phyloP scores from a whole-genome alignment of 75 land plant genomes.

The Sequoia sempervirens region DNA sequence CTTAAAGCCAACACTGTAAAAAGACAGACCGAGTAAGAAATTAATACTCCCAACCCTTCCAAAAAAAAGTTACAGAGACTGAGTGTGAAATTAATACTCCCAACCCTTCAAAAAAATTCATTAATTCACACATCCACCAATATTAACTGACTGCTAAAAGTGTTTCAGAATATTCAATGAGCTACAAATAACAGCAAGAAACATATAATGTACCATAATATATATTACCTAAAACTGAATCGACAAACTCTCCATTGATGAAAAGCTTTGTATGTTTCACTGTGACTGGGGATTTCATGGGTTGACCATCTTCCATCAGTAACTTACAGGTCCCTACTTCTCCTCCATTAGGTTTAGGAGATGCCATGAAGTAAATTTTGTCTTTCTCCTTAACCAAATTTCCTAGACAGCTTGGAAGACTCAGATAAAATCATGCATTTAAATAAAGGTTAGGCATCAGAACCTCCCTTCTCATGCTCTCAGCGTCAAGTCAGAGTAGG shows the following conservation, averaged over 20 bases:
- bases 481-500: no score
- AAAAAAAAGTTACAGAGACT: no score
- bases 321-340: background rate
- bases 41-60: no score
- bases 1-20: no score
- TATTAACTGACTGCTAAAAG: no score
- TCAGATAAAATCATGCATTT: background rate
- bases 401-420: background rate
- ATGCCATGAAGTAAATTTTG: background rate
- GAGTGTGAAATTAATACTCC: no score
- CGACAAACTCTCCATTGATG: constrained; percentile 75
- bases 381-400: background rate
- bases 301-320: background rate
- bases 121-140: no score
- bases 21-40: no score
- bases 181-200: background rate
- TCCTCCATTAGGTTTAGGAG: background rate
- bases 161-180: no score
- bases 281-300: background rate
- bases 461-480: no score
- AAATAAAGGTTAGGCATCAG: background rate
- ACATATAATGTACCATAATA: background rate
- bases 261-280: constrained; percentile 64
- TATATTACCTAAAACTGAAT: constrained; percentile 59
- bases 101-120: no score